Conservation (phyloP, 2,329 filamentous ascomycete genomes). For the Aspergillus luchuensis region DNA sequence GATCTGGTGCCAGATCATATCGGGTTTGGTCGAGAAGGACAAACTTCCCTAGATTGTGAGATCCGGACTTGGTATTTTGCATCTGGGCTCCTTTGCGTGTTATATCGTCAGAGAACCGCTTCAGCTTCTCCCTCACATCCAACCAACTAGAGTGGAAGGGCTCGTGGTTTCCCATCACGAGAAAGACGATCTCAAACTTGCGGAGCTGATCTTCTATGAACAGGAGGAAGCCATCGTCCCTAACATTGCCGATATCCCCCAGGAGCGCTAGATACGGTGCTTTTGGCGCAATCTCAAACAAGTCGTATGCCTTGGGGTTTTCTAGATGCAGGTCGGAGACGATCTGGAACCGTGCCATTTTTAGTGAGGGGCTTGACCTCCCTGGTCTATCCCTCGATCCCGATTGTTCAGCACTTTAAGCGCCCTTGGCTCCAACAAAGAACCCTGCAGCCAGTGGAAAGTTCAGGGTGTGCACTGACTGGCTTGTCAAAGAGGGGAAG, state of each 20-base stretch:
- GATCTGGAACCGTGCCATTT: constrained; percentile 46
- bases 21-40: constrained; percentile 45
- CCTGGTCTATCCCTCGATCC: neutral
- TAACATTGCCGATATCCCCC: constrained; percentile 57
- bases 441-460: neutral
- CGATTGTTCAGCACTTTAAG: constrained; percentile 5
- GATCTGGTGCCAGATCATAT: constrained; percentile 39
- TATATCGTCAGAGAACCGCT: constrained; percentile 28
- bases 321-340: constrained; percentile 64
- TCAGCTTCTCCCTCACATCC: constrained; percentile 24
- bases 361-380: neutral
- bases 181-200: constrained; percentile 54
- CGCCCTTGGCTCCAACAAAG: neutral
- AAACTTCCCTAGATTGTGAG: constrained; percentile 34
- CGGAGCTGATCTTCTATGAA: constrained; percentile 55
- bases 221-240: constrained; percentile 46
- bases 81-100: constrained; percentile 12
- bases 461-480: neutral
- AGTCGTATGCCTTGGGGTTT: constrained; percentile 51
- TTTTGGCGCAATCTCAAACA: constrained; percentile 51
- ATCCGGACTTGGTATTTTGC: constrained; percentile 3
- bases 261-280: constrained; percentile 58
- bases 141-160: constrained; percentile 45
- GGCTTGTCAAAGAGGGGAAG: neutral
- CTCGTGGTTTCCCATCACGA: constrained; percentile 62